Percentiles rank a stretch among this genome's conserved stretches.
phyloP scores from a whole-genome alignment of 2,329 filamentous ascomycete species.

The Cryphonectria naterciae region DNA sequence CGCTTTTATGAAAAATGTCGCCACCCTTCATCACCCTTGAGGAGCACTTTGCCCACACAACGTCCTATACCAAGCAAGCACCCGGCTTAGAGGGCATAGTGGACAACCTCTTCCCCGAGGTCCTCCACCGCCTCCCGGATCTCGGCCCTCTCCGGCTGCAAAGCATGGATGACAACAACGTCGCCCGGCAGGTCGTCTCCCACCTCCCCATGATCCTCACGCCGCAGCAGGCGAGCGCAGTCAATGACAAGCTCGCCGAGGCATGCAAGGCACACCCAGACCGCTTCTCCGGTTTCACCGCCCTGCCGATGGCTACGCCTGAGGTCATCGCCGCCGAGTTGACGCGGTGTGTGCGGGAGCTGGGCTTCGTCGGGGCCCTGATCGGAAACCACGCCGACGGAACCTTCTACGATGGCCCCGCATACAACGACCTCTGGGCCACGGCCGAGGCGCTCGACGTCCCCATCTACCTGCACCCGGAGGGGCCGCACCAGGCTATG shows the following conservation, averaged over 20 bases:
- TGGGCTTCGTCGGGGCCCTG: conserved; percentile 49
- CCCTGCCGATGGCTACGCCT: conserved; percentile 37
- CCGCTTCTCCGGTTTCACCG: conserved; percentile 35
- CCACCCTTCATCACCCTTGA: conserved; percentile 44
- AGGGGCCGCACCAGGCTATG: conserved; percentile 37
- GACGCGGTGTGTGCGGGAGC: conserved; percentile 38
- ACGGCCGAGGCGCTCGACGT: conserved; percentile 45
- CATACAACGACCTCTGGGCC: conserved; percentile 48
- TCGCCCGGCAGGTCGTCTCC: conserved; percentile 32
- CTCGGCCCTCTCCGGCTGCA: conserved; percentile 29
- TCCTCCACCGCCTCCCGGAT: background rate
- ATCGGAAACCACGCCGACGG: conserved; percentile 48
- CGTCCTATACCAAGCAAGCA: background rate
- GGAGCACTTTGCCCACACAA: conserved; percentile 40
- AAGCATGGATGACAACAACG: conserved; percentile 31
- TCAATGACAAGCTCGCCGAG: conserved; percentile 32
- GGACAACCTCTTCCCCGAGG: background rate
- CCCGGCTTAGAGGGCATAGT: background rate
- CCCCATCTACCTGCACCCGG: conserved; percentile 49
- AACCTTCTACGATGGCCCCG: conserved; percentile 47
- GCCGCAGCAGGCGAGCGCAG: conserved; percentile 23
- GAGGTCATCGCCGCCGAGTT: conserved; percentile 46
- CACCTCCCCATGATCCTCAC: conserved; percentile 31
- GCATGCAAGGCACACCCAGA: conserved; percentile 15
- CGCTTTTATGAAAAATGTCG: conserved; percentile 15